Percentiles rank a stretch among this genome's conserved stretches.
phyloP scores from a whole-genome alignment of 495 filamentous ascomycete species.

The Evernia prunastri region DNA sequence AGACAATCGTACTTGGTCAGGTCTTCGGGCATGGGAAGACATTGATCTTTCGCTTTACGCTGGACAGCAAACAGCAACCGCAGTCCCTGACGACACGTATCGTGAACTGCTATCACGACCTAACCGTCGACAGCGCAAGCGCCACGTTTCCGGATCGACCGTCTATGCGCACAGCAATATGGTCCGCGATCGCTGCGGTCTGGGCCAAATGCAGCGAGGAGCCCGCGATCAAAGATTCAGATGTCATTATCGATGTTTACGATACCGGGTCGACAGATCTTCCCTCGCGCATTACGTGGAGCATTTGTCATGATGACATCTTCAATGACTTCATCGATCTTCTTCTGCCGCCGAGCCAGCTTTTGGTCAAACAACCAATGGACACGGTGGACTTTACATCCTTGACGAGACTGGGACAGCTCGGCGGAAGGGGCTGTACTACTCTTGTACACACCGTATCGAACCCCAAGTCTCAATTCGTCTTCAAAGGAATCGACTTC shows the following conservation, averaged over 20 bases:
- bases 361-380: slow-evolving; percentile 7
- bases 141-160: slow-evolving; percentile 10
- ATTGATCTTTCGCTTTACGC: slow-evolving; percentile 5
- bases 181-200: slow-evolving; percentile 7
- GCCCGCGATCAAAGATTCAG: slow-evolving; percentile 6
- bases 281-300: slow-evolving; percentile 3
- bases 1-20: slow-evolving; percentile 3
- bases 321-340: slow-evolving; percentile 10
- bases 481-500: slow-evolving; percentile 19
- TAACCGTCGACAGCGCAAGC: slow-evolving; percentile 4
- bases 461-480: slow-evolving; percentile 6
- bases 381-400: slow-evolving; percentile 10
- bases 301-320: slow-evolving; percentile 17
- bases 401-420: slow-evolving; percentile 6
- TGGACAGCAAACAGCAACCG: slow-evolving; percentile 3
- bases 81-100: slow-evolving; percentile 12
- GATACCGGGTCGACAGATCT: slow-evolving; percentile 9
- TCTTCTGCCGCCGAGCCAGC: slow-evolving; percentile 12
- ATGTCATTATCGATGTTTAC: slow-evolving; percentile 17
- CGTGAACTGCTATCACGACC: slow-evolving; percentile 16
- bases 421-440: slow-evolving; percentile 16
- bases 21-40: slow-evolving; percentile 2
- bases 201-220: slow-evolving; percentile 9
- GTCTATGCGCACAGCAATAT: slow-evolving; percentile 13
- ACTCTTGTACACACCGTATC: slow-evolving; percentile 1